Percentiles rank a stretch among this genome's conserved stretches.
Evolutionary conservation across 1,284 basidiomycete species (phyloP).

Genomic region (Trichosporon coremiiforme): DNA sequence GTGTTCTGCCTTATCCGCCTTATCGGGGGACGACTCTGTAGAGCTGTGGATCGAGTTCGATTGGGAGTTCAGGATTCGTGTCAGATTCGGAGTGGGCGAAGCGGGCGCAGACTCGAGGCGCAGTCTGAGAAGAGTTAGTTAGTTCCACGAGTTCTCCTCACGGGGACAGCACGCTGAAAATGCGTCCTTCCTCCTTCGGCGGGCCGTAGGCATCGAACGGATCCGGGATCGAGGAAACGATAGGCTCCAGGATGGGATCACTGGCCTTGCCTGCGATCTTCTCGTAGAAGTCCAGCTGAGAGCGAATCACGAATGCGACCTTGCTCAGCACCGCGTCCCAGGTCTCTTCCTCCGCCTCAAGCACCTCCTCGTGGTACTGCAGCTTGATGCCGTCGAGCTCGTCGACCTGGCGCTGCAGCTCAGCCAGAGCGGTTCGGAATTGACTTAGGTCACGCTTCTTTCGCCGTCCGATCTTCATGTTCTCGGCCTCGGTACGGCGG

Average conservation of each 20-base stretch:
- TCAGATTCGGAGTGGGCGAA: conserved; percentile 44
- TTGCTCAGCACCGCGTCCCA: conserved; percentile 88
- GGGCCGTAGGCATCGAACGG: conserved; percentile 91
- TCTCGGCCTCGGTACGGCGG: conserved; percentile 82
- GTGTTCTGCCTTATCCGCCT: conserved; percentile 17
- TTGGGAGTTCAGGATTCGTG: conserved; percentile 38
- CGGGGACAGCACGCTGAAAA: conserved; percentile 89
- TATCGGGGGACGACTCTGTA: conserved; percentile 29
- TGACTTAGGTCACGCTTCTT: conserved; percentile 82
- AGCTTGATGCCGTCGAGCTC: conserved; percentile 55
- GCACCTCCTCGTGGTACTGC: conserved; percentile 67
- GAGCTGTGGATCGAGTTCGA: conserved; percentile 26
- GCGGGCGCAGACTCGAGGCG: conserved; percentile 44
- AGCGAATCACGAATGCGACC: conserved; percentile 59
- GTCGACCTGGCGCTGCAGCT: conserved; percentile 80
- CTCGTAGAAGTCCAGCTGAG: conserved; percentile 56
- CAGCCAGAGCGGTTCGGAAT: conserved; percentile 77
- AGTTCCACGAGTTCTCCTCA: conserved; percentile 57
- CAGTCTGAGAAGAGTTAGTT: conserved; percentile 27
- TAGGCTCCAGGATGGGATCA: conserved; percentile 85
- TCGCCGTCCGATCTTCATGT: conserved; percentile 68
- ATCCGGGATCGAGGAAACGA: conserved; percentile 85
- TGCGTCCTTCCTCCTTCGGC: conserved; percentile 81
- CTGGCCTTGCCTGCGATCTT: conserved; percentile 69
- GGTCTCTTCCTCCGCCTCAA: conserved; percentile 85